These are phyloP conservation scores for Parsonsia alboflavescens DNA, from an alignment of 257 asterid species.

Conservation along the genomic window DNA sequence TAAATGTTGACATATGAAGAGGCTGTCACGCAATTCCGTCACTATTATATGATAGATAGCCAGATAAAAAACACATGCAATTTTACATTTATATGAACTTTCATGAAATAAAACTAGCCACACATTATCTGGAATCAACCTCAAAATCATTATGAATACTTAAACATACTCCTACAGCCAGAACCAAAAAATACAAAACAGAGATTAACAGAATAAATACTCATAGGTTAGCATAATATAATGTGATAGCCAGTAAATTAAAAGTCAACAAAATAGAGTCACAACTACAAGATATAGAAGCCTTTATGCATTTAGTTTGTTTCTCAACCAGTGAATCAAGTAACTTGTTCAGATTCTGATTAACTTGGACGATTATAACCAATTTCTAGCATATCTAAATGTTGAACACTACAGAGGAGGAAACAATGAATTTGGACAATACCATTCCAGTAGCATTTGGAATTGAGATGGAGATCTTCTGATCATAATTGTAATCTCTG, in stretches of 20 bases:
- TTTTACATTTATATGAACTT: background rate
- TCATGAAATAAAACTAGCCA: background rate
- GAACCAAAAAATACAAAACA: background rate
- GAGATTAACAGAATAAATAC: background rate
- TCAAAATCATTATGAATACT: background rate
- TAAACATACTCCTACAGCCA: background rate
- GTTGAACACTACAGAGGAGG: background rate
- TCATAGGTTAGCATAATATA: background rate
- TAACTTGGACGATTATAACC: background rate
- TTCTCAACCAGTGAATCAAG: background rate
- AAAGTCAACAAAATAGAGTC: background rate
- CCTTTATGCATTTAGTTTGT: background rate
- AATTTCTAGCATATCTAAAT: background rate
- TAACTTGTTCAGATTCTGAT: background rate
- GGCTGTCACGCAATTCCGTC: background rate
- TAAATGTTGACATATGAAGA: background rate
- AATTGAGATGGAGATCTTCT: slow-evolving; percentile 60
- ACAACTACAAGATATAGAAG: background rate
- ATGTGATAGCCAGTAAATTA: background rate
- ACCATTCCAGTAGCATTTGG: slow-evolving; percentile 87
- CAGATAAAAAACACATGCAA: background rate
- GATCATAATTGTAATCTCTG: slow-evolving; percentile 81
- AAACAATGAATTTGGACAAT: slow-evolving; percentile 15
- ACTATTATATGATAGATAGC: background rate
- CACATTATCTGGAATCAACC: background rate